Percentiles rank a stretch among this genome's conserved stretches.
phyloP scores from a whole-genome alignment of 371 early-diverging fungal genomes.

The Cokeromyces recurvatus region DNA sequence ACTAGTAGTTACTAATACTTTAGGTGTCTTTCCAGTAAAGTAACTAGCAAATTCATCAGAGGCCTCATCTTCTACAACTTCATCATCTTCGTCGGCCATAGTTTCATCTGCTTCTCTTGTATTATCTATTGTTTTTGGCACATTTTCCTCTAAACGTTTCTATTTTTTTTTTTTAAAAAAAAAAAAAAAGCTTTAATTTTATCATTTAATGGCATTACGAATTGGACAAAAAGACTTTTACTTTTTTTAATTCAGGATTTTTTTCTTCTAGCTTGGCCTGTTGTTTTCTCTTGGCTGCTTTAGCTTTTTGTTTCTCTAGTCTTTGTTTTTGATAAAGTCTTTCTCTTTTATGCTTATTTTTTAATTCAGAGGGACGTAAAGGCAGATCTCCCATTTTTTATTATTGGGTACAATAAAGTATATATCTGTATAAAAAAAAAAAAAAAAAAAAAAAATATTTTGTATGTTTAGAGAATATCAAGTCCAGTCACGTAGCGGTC shows the following conservation, averaged over 20 bases:
- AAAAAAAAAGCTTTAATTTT: too few relatives aligned
- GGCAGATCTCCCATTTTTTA: slow-evolving; percentile 9
- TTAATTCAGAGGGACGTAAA: slow-evolving; percentile 47
- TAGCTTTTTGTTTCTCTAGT: slow-evolving; percentile 67
- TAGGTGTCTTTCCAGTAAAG: slow-evolving; percentile 85
- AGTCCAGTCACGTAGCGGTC: too few relatives aligned
- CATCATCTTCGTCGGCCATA: slow-evolving; percentile 81
- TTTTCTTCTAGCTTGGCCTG: slow-evolving; percentile 77
- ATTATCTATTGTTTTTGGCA: slow-evolving; percentile 91
- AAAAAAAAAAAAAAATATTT: too few relatives aligned
- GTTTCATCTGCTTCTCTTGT: slow-evolving; percentile 93
- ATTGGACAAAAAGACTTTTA: slow-evolving; percentile 13
- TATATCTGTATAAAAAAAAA: too few relatives aligned
- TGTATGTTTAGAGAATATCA: too few relatives aligned
- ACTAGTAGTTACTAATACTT: slow-evolving; percentile 93
- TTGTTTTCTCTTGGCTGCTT: slow-evolving; percentile 67
- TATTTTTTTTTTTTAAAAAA: slow-evolving; percentile 9
- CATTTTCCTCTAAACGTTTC: slow-evolving; percentile 86
- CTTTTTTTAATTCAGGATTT: slow-evolving; percentile 86
- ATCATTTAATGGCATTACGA: neutral
- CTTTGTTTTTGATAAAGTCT: slow-evolving; percentile 72
- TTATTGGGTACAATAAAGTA: too few relatives aligned
- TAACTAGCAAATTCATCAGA: slow-evolving; percentile 91
- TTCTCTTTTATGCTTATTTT: slow-evolving; percentile 80
- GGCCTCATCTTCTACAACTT: slow-evolving; percentile 84